Evolutionary conservation across 495 filamentous ascomycete species (phyloP), one percentile per base, ranked within the genome.

Genomic region (Parachaetomium inaequale): DNA sequence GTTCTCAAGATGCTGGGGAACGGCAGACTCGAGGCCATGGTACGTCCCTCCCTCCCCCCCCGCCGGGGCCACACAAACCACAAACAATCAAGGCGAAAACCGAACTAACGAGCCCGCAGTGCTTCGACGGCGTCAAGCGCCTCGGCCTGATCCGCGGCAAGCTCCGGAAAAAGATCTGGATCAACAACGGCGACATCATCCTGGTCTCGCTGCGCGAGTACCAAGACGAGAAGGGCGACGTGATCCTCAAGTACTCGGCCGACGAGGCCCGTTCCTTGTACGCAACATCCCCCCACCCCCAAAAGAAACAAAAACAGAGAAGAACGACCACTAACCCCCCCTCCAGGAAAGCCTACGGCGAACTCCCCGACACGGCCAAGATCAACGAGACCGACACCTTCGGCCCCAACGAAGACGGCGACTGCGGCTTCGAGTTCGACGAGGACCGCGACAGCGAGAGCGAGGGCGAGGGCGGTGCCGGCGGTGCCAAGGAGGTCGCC

Each of bases 121-220:
- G 94, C 84, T 98, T 98, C 79, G 94, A 98, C 74, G 93, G 94
- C 73, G 86, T 88, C 70, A 90, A 90, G 73, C 87, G 90, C 23
- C 85, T 92, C 26, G 90, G 88, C 8, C 88, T 92, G 66, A 93
- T 93, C 75, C 88, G 90, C 36, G 94, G 94, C 78, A 98, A 98
- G 78, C 87, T 98, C 57, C 87, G 95, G 69, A 98, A 98, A 84
- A 98, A 98, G 82, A 84, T 86, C 73, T 95, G 91, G 91, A 98
- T 96, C 85, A 98, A 97, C 82, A 91, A 96, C 79, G 93, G 94
- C 76, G 94, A 98, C 72, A 98, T 98, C 76, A 97, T 98, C 75
- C 86, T 98, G 17, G 86, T 98, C 50, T 94, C 90, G 7, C 89
- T 98, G 40, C 92, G 94, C 68, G 95, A 98, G 78, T 98, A 97